Base-by-base conservation (phyloP, 805 yeast species). In the Priceomyces melissophilus region DNA sequence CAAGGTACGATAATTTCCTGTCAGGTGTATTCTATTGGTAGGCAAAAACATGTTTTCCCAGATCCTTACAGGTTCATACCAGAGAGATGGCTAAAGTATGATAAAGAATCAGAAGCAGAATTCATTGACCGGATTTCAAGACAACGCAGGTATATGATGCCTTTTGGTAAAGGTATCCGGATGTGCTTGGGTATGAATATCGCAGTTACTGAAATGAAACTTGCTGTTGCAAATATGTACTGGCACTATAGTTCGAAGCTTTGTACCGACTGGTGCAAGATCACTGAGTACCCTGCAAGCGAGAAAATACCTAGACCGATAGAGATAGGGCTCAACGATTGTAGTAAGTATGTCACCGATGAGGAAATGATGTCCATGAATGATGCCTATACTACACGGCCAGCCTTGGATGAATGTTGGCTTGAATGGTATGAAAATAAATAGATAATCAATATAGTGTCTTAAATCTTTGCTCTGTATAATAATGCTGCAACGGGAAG, bases 121-220 rank as follows among this genome's bases (percentile, higher is more conserved):
- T 73, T 55, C 52, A 52, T 52, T 4, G 46, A 42, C 4, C 53
- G 82, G 30, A 50, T 74, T 27, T 69, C 61, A 39, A 40, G 39
- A 7, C 82, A 80, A 78, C 67, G 70, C 42, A 70, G 65, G 39
- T 67, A 69, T 48, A 75, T 82, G 70, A 74, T 82, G 72, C 80
- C 84, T 1, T 84, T 84, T 63, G 89, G 90, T 1, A 75, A 79
- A 31, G 91, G 90, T 2, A 69, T 80, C 14, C 63, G 88, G 47
- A 82, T 82, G 88, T 84, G 91, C 52, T 63, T 82, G 40, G 90
- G 91, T 1, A 74, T 79, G 79, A 71, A 83, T 53, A 55, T 84
- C 31, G 89, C 89, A 0, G 58, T 76, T 13, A 75, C 76, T 32
- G 89, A 82, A 53, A 80, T 83, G 69, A 83, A 82, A 54, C 51